phyloP scores from a whole-genome alignment of 2,329 filamentous ascomycete genomes.

The Diaporthe sp. region DNA sequence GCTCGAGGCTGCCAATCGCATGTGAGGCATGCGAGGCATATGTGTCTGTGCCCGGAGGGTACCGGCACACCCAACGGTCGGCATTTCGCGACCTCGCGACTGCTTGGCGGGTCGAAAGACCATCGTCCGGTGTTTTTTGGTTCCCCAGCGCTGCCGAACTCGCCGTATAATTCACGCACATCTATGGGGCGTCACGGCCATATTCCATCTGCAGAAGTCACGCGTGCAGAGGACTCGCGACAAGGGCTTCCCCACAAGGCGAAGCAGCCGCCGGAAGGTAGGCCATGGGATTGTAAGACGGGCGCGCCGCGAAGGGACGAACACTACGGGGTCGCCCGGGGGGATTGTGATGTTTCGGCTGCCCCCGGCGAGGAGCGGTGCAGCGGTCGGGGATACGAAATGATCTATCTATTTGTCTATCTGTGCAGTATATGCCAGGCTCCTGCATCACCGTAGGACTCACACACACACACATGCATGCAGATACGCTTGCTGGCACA shows the following conservation, averaged over 20 bases:
- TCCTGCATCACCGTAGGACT: conserved; percentile 2
- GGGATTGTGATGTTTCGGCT: not conserved
- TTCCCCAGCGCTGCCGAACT: not conserved
- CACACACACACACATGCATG: not conserved
- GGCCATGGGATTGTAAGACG: not conserved
- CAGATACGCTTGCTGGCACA: not conserved
- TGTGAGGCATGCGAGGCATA: not conserved
- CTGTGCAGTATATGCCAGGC: not conserved
- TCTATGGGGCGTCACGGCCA: not conserved
- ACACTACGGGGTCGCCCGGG: not conserved
- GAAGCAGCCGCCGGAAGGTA: not conserved
- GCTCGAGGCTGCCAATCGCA: conserved; percentile 13
- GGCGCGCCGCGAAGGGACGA: not conserved
- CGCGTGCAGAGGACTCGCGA: not conserved
- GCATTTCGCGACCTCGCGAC: not conserved
- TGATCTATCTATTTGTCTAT: not conserved
- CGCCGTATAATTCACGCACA: not conserved
- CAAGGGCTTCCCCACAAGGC: not conserved
- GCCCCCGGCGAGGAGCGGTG: not conserved
- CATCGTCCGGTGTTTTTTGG: too few species aligned
- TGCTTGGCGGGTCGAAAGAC: not conserved
- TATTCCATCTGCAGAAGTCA: not conserved
- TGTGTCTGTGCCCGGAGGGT: not conserved
- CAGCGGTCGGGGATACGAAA: not conserved
- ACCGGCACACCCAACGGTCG: not conserved